Evolutionary conservation across 2,329 filamentous ascomycete genomes (phyloP).

Genomic region (Xylaria sp.): DNA sequence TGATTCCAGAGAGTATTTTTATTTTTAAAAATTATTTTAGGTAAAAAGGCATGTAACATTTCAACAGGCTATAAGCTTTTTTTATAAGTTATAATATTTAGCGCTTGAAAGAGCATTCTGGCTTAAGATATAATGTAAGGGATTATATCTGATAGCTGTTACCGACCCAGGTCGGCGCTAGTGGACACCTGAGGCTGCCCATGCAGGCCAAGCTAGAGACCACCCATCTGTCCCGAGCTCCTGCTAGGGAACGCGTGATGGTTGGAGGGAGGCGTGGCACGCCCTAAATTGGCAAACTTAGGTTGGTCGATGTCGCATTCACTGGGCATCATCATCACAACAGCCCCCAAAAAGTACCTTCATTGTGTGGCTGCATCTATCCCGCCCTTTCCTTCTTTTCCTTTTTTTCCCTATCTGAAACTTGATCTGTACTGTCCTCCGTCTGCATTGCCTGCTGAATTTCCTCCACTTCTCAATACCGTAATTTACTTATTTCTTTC

Average conservation of each 20-base stretch:
- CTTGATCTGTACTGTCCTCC: neutral
- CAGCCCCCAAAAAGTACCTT: conserved; percentile 22
- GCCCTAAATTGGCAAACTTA: conserved; percentile 30
- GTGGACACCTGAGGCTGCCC: conserved; percentile 9
- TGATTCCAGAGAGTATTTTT: no score
- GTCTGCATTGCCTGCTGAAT: neutral
- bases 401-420: neutral
- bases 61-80: no score
- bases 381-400: conserved; percentile 13
- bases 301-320: conserved; percentile 24
- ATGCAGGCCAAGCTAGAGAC: conserved; percentile 10
- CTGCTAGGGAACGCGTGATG: conserved; percentile 32
- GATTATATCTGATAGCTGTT: no score
- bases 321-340: conserved; percentile 18
- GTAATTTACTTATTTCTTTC: conserved; percentile 6
- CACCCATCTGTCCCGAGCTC: conserved; percentile 22
- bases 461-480: conserved; percentile 1
- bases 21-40: no score
- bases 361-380: conserved; percentile 1
- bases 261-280: conserved; percentile 32
- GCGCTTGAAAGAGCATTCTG: no score
- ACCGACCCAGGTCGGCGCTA: neutral
- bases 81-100: no score
- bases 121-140: no score
- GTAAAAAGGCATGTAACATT: no score